Conservation (phyloP, 495 filamentous ascomycete species). For the Podospora didyma region DNA sequence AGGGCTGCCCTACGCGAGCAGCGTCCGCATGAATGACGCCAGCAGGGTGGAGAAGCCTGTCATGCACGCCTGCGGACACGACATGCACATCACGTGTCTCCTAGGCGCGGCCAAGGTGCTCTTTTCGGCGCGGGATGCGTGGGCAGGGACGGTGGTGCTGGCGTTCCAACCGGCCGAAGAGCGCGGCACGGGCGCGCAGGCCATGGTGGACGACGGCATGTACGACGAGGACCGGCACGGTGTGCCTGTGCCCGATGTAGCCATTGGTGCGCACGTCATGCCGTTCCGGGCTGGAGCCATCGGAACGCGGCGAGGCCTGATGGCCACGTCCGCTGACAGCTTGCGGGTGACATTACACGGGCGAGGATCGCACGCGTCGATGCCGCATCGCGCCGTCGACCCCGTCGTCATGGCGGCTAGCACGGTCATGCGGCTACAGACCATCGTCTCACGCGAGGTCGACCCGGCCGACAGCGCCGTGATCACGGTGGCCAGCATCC, state of each 20-base stretch:
- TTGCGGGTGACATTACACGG: constrained; percentile 46
- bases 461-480: constrained; percentile 49
- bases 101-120: constrained; percentile 49
- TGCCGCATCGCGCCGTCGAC: constrained; percentile 52
- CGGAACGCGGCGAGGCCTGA: constrained; percentile 37
- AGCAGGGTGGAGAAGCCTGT: constrained; percentile 49
- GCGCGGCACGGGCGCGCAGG: constrained; percentile 48
- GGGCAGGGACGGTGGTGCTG: too few species aligned
- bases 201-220: constrained; percentile 60
- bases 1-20: constrained; percentile 53
- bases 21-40: constrained; percentile 31
- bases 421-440: constrained; percentile 54
- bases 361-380: constrained; percentile 48
- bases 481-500: constrained; percentile 49
- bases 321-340: constrained; percentile 39
- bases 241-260: constrained; percentile 40
- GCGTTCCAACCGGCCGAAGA: constrained; percentile 62
- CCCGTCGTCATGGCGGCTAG: constrained; percentile 51
- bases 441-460: constrained; percentile 51
- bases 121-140: constrained; percentile 24
- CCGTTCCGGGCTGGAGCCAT: constrained; percentile 31
- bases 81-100: constrained; percentile 54
- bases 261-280: constrained; percentile 56
- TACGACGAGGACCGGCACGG: constrained; percentile 44
- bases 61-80: constrained; percentile 68